Conservation (phyloP, 2,329 filamentous ascomycete genomes). For the Plenodomus biglobosus region DNA sequence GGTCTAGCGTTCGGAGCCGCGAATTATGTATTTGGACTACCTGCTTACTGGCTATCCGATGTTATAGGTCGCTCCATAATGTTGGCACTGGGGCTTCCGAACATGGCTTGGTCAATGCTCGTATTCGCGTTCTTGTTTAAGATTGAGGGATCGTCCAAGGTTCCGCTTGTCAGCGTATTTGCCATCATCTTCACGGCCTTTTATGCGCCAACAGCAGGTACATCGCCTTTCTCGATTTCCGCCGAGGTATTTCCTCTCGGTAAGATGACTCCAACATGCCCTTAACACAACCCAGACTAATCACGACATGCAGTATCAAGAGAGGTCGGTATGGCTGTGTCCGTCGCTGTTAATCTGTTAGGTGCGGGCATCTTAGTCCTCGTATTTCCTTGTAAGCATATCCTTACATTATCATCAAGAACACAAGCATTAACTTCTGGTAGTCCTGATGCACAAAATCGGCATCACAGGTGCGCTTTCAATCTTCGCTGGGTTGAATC, state of each 20-base stretch:
- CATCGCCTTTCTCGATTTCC: slow-evolving; percentile 24
- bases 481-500: slow-evolving; percentile 40
- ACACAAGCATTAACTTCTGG: background rate
- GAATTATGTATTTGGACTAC: slow-evolving; percentile 22
- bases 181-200: slow-evolving; percentile 21
- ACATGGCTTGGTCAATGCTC: slow-evolving; percentile 29
- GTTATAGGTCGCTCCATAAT: slow-evolving; percentile 23
- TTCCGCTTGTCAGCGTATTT: slow-evolving; percentile 17
- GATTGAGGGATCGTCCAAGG: slow-evolving; percentile 9
- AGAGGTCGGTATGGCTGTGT: slow-evolving; percentile 35
- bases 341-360: slow-evolving; percentile 43
- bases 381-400: slow-evolving; percentile 32
- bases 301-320: slow-evolving; percentile 11
- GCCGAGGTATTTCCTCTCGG: slow-evolving; percentile 24
- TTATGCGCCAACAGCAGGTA: slow-evolving; percentile 26
- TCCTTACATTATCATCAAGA: background rate
- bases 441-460: slow-evolving; percentile 33
- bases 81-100: slow-evolving; percentile 20
- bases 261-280: background rate
- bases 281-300: background rate
- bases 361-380: slow-evolving; percentile 44
- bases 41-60: slow-evolving; percentile 24
- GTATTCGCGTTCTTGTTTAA: slow-evolving; percentile 24
- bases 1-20: slow-evolving; percentile 21
- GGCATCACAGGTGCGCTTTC: slow-evolving; percentile 36